These are phyloP conservation scores for Hydrangea macrophylla DNA, from an alignment of 148 eudicot genomes.

Conservation along the genomic window DNA sequence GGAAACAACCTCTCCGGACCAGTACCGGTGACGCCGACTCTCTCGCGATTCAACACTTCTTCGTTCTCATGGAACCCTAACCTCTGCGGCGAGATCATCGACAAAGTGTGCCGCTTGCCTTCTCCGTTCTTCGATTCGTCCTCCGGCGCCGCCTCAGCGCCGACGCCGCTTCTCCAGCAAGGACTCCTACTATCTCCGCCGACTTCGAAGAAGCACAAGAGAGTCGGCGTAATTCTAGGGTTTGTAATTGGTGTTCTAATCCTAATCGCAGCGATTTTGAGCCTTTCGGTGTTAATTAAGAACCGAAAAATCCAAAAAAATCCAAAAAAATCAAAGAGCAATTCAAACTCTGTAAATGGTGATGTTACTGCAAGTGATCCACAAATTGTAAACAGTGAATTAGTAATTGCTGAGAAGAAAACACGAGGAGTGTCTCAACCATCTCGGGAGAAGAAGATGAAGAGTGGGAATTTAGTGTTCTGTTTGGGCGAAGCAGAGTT, in stretches of 20 bases:
- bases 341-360: slow-evolving; percentile 3
- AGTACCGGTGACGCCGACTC: slow-evolving; percentile 47
- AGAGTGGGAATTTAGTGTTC: slow-evolving; percentile 54
- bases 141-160: slow-evolving; percentile 15
- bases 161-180: slow-evolving; percentile 24
- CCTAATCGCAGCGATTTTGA: slow-evolving; percentile 37
- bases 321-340: slow-evolving; percentile 3
- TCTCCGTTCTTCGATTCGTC: slow-evolving; percentile 62
- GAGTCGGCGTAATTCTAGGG: slow-evolving; percentile 41
- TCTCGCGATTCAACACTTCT: slow-evolving; percentile 31
- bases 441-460: slow-evolving; percentile 27
- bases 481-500: slow-evolving; percentile 44
- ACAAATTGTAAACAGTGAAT: background rate
- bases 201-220: slow-evolving; percentile 25
- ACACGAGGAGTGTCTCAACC: background rate
- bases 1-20: slow-evolving; percentile 58
- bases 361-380: background rate
- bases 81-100: slow-evolving; percentile 59
- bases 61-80: slow-evolving; percentile 49
- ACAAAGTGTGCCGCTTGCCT: slow-evolving; percentile 36
- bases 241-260: slow-evolving; percentile 36
- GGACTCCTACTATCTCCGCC: slow-evolving; percentile 25
- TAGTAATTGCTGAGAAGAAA: slow-evolving; percentile 10
- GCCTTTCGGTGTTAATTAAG: slow-evolving; percentile 29
- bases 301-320: slow-evolving; percentile 17